Evolutionary conservation across 495 filamentous ascomycete species (phyloP).

Genomic region (Poronia punctata): DNA sequence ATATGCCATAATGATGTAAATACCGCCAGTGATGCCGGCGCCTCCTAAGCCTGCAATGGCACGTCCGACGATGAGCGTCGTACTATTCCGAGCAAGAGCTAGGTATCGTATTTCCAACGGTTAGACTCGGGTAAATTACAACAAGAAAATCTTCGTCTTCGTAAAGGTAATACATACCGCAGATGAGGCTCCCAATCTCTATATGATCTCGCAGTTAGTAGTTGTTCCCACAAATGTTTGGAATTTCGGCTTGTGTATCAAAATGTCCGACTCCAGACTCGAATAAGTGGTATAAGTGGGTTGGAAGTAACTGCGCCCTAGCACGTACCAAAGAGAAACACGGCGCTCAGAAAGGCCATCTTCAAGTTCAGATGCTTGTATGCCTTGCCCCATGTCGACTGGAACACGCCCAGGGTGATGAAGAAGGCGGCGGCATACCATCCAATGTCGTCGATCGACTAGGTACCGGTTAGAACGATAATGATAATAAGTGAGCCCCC

Average conservation of each 20-base stretch:
- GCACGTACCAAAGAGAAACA: conserved; percentile 36
- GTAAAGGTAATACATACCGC: conserved; percentile 39
- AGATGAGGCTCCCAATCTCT: conserved; percentile 42
- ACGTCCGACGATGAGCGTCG: conserved; percentile 30
- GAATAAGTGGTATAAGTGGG: too few species aligned
- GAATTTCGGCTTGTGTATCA: too few species aligned
- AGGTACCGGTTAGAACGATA: too few species aligned
- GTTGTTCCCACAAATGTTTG: conserved; percentile 8
- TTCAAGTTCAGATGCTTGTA: conserved; percentile 41
- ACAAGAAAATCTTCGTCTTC: conserved; percentile 16
- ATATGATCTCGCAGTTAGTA: conserved; percentile 14
- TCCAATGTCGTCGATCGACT: conserved; percentile 29
- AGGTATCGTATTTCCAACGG: too few species aligned
- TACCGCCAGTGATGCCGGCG: conserved; percentile 22
- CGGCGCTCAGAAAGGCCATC: conserved; percentile 31
- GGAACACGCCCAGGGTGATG: conserved; percentile 14
- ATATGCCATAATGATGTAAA: conserved; percentile 24
- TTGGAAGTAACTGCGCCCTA: too few species aligned
- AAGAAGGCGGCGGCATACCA: conserved; percentile 34
- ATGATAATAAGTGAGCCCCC: too few species aligned
- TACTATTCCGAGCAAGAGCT: neutral
- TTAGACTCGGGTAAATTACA: too few species aligned
- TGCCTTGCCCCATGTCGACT: conserved; percentile 8
- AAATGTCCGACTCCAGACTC: too few species aligned
- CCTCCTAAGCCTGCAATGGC: conserved; percentile 40